Percentiles rank a stretch among this genome's conserved stretches.
Conservation (phyloP, 257 asterid species). For the Solanum bukasovii region DNA sequence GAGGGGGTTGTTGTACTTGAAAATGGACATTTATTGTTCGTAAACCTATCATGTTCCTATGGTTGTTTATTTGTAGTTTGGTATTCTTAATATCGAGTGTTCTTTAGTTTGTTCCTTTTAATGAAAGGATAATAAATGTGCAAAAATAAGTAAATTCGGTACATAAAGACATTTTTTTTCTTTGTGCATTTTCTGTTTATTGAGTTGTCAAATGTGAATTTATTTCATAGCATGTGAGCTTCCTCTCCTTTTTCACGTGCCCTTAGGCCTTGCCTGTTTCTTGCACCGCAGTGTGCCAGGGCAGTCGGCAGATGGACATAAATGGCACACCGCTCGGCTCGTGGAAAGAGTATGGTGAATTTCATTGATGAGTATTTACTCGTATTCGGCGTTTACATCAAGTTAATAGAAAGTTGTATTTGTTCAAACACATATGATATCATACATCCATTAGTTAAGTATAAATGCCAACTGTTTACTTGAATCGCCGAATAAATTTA, state of each 20-base stretch:
- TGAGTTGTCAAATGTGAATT: slow-evolving; percentile 3
- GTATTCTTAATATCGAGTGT: not conserved
- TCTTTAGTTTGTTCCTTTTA: not conserved
- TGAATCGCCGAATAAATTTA: not conserved
- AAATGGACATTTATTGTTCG: not conserved
- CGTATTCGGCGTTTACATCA: not conserved
- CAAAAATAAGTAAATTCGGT: not conserved
- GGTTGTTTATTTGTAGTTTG: slow-evolving; percentile 5
- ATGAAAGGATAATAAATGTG: not conserved
- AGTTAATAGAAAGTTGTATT: not conserved
- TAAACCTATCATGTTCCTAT: not conserved
- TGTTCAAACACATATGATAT: not conserved
- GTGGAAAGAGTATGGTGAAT: not conserved
- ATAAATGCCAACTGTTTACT: not conserved
- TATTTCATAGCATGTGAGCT: not conserved
- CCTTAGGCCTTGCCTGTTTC: not conserved
- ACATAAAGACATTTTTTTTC: not conserved
- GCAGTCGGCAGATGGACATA: not conserved
- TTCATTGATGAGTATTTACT: not conserved
- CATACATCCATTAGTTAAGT: not conserved
- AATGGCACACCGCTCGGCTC: not conserved
- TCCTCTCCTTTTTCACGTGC: not conserved
- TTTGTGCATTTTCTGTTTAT: not conserved
- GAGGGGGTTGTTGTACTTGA: slow-evolving; percentile 90
- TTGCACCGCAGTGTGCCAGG: not conserved